A percentile compares a stretch with the other conserved stretches of the same genome.
phyloP scores from a whole-genome alignment of 306 rosid genomes.

The Malus orientalis region DNA sequence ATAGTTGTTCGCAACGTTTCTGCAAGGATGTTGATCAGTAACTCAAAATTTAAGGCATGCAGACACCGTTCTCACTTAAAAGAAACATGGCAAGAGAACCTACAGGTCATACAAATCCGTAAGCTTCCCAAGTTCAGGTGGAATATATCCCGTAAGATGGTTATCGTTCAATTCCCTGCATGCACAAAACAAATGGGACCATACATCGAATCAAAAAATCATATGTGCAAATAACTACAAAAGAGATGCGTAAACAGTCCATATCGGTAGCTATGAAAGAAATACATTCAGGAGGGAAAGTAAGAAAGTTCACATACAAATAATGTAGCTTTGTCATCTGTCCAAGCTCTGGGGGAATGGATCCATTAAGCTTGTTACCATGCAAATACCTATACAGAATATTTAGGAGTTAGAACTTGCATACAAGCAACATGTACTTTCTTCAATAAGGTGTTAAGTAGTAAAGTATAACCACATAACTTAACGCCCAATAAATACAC shows the following conservation, averaged over 20 bases:
- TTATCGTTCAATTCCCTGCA: conserved; percentile 84
- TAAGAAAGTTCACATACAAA: conserved; percentile 43
- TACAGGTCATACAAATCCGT: conserved; percentile 84
- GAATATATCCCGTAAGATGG: conserved; percentile 66
- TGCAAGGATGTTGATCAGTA: conserved; percentile 20
- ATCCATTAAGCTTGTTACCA: conserved; percentile 79
- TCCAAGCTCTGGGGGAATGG: conserved; percentile 86
- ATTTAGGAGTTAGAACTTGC: conserved; percentile 1
- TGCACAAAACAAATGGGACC: background rate
- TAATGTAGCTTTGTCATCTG: conserved; percentile 96
- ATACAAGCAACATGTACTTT: background rate
- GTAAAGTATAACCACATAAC: background rate
- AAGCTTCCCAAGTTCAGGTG: conserved; percentile 95
- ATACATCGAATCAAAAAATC: background rate
- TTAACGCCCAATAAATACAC: background rate
- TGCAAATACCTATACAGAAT: conserved; percentile 74
- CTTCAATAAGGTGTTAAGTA: background rate
- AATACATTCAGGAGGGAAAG: background rate
- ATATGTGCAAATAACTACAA: background rate
- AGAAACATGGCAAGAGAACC: conserved; percentile 20
- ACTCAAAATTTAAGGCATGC: conserved; percentile 2
- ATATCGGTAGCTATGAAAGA: background rate
- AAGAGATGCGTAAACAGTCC: background rate
- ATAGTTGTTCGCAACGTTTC: conserved; percentile 82
- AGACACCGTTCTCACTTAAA: background rate